Percentiles rank a stretch among this genome's conserved stretches.
These are phyloP conservation scores for Pseudomicrostroma phylloplanum DNA, from an alignment of 1,284 basidiomycete species.

Conservation along the genomic window DNA sequence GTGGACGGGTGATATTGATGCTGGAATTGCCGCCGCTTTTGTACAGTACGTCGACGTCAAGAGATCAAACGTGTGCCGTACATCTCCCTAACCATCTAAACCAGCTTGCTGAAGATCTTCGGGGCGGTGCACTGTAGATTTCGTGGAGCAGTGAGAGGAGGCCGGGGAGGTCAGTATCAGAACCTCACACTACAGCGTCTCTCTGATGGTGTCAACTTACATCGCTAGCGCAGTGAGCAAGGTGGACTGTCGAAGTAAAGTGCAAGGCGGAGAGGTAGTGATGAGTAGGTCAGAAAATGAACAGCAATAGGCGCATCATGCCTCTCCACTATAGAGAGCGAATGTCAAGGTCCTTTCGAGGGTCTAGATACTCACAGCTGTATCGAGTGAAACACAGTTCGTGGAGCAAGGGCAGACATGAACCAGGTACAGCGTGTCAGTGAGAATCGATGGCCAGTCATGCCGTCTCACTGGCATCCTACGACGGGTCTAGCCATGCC, in stretches of 20 bases:
- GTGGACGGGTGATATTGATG: no score
- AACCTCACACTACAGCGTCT: background rate
- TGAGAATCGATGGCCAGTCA: no score
- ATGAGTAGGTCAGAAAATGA: background rate
- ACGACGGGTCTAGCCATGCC: no score
- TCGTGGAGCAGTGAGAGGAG: no score
- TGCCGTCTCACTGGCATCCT: no score
- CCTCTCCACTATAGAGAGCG: background rate
- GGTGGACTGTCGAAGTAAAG: slow-evolving; percentile 12
- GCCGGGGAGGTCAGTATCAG: background rate
- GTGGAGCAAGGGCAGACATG: no score
- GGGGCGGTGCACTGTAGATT: slow-evolving; percentile 11
- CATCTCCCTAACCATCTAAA: slow-evolving; percentile 6
- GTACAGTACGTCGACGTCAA: no score
- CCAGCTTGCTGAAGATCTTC: slow-evolving; percentile 15
- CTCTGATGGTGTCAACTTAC: background rate
- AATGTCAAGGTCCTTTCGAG: background rate
- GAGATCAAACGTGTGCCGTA: no score
- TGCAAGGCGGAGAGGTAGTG: background rate
- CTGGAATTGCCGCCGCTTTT: no score
- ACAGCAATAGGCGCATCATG: background rate
- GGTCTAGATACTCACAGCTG: background rate
- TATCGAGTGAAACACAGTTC: background rate
- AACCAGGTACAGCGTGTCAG: no score
- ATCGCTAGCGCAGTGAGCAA: slow-evolving; percentile 14